A percentile compares a stretch with the other conserved stretches of the same genome.
These are phyloP conservation scores for Stereum hirsutum DNA, from an alignment of 1,284 basidiomycete genomes.

Conservation along the genomic window DNA sequence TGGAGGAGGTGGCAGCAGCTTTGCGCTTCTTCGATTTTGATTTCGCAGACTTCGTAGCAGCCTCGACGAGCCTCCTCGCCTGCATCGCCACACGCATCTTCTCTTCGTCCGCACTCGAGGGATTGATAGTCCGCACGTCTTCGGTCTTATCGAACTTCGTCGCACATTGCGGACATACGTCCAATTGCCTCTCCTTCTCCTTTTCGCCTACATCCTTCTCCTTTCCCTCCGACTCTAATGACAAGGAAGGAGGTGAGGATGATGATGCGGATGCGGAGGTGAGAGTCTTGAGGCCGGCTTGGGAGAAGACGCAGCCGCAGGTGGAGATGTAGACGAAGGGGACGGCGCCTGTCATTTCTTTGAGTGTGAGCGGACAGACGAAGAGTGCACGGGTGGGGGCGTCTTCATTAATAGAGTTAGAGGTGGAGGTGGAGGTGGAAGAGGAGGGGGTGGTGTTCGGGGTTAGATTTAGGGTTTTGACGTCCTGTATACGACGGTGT, in stretches of 20 bases:
- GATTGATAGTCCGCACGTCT: conserved; percentile 57
- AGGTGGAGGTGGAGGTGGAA: conserved; percentile 28
- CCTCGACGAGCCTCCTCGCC: conserved; percentile 41
- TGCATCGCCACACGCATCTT: conserved; percentile 46
- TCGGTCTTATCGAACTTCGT: conserved; percentile 48
- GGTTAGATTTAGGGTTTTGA: conserved; percentile 75
- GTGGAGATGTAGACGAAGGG: conserved; percentile 82
- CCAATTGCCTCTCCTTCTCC: conserved; percentile 27
- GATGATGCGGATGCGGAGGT: conserved; percentile 26
- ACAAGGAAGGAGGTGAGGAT: conserved; percentile 21
- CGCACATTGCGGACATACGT: conserved; percentile 68
- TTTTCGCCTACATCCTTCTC: conserved; percentile 8
- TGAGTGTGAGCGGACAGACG: conserved; percentile 82
- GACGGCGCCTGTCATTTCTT: conserved; percentile 88
- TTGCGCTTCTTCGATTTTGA: conserved; percentile 66
- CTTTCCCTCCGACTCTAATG: conserved; percentile 17
- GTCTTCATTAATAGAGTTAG: no score
- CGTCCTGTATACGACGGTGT: conserved; percentile 44
- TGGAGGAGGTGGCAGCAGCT: conserved; percentile 18
- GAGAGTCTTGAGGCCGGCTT: conserved; percentile 64
- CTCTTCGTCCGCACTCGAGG: conserved; percentile 47
- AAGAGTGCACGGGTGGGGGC: conserved; percentile 52
- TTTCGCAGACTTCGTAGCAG: no score
- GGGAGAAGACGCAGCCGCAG: conserved; percentile 86
- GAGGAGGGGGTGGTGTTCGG: conserved; percentile 48